Base-by-base conservation (phyloP, 345 rosid genomes). In the Cardamine occulta region DNA sequence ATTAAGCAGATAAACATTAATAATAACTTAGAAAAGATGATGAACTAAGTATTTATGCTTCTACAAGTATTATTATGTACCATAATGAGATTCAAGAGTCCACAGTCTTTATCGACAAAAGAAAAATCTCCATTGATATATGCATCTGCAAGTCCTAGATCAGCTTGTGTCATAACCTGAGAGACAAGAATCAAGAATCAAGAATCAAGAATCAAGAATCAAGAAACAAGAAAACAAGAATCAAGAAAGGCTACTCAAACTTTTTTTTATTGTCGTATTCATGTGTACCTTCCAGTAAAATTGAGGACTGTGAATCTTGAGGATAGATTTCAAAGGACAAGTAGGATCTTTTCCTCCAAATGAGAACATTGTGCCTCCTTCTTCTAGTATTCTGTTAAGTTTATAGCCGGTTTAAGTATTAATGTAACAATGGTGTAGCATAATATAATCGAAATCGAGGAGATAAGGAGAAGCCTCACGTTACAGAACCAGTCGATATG, bases 131-230 rank as follows among this genome's bases (percentile, higher is more conserved):
- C 91, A 74, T 90, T 87, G 63, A 91, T 86, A 65, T 85, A 91
- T 37, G 96, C 87, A 84, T 94, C 97, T 26, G 95, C 97, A 5
- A 94, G 84, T 72, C 97, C 98, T 82, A 94, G 72, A 85, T 94
- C 98, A 24, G 98, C 97, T 75, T 86, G 87, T 63, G 98, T 88
- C 90, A 86, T 88, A 68, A 93, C 89, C 98, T 93, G 77, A 49
- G 23, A 72, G 56, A 45, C 18, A 17, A 65, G 13, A 34, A 35
- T 29, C 55, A 28, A 28, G 31, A 71, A 28, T 44, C 74, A 49
- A 32, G 68, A 63, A 52, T 35, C 53, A 34, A 60, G 10, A 39
- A 12, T 19, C 57, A 42, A 31, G 35, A 52, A 45, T 29, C 55
- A 28, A 28, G 31, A 71, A 28, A 31, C 74, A 49, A 32, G 68